Conservation (phyloP, 805 yeast species). For the Metschnikowia chrysomelidarum region DNA sequence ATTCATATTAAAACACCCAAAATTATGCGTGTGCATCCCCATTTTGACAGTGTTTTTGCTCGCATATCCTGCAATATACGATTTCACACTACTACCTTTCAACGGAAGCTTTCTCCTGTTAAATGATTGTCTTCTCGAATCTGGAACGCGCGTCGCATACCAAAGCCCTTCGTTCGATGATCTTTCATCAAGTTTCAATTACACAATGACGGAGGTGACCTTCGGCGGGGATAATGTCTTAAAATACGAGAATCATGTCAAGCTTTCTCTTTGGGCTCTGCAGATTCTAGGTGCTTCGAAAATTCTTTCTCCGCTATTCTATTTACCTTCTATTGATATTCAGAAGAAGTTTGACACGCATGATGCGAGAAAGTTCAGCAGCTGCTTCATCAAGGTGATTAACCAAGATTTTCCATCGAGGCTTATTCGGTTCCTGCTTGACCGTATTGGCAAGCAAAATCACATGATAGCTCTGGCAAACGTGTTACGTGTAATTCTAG, state of each 20-base stretch:
- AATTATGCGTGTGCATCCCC: conserved; percentile 29
- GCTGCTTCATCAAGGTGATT: conserved; percentile 20
- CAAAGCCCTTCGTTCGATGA: not conserved
- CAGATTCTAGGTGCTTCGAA: conserved; percentile 4
- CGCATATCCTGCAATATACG: conserved; percentile 38
- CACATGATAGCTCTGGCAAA: conserved; percentile 30
- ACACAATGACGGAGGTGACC: conserved; percentile 7
- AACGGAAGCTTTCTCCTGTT: conserved; percentile 18
- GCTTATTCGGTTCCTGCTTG: conserved; percentile 26
- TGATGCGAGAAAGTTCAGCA: conserved; percentile 11
- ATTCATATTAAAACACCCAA: conserved; percentile 27
- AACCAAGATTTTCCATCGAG: conserved; percentile 26
- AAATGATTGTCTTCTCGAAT: conserved; percentile 7
- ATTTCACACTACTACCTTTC: conserved; percentile 27
- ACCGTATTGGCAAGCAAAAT: conserved; percentile 24
- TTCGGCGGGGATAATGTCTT: conserved; percentile 11
- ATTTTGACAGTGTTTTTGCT: conserved; percentile 29
- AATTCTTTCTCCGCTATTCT: conserved; percentile 17
- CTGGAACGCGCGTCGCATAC: conserved; percentile 1
- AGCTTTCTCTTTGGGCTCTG: conserved; percentile 11
- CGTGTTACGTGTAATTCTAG: not conserved
- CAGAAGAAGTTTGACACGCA: not conserved
- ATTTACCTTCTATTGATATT: conserved; percentile 1
- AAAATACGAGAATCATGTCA: conserved; percentile 9
- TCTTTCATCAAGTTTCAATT: not conserved